Percentiles rank a stretch among this genome's conserved stretches.
Conservation (phyloP, 177 flowering plant genomes). For the Tripterygium wilfordii region DNA sequence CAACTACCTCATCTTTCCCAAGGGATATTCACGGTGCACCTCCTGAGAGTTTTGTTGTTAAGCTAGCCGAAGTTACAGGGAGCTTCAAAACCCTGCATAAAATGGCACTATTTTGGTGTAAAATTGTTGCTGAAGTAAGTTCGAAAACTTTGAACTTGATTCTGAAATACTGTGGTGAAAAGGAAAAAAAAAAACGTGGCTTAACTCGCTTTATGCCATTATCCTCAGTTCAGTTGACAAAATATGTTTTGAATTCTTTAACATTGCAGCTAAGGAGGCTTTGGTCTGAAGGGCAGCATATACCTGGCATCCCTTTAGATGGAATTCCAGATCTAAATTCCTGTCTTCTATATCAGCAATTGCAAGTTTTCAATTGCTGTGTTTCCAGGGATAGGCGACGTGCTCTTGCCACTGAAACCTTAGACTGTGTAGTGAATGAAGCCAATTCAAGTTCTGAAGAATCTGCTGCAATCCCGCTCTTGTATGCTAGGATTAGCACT, state of each 20-base stretch:
- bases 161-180: neutral
- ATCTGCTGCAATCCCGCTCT: conserved; percentile 18
- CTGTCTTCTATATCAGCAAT: conserved; percentile 82
- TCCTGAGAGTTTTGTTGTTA: conserved; percentile 65
- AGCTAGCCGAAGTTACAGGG: conserved; percentile 80
- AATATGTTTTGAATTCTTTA: conserved; percentile 2
- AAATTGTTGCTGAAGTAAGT: conserved; percentile 77
- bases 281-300: conserved; percentile 71
- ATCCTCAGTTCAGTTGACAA: conserved; percentile 5
- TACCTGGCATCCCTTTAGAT: conserved; percentile 73
- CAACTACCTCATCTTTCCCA: conserved; percentile 31
- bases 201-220: neutral
- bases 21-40: conserved; percentile 88
- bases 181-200: neutral
- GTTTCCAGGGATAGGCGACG: conserved; percentile 77
- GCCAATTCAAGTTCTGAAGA: conserved; percentile 34
- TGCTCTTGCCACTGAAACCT: conserved; percentile 47
- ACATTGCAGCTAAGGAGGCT: conserved; percentile 72
- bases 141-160: neutral
- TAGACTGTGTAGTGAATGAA: conserved; percentile 49
- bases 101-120: conserved; percentile 82
- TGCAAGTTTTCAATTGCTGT: conserved; percentile 93
- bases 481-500: conserved; percentile 58
- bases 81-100: conserved; percentile 55
- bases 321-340: conserved; percentile 73